Base-by-base conservation (phyloP, 306 rosid species). In the Trichosanthes cucumerina region DNA sequence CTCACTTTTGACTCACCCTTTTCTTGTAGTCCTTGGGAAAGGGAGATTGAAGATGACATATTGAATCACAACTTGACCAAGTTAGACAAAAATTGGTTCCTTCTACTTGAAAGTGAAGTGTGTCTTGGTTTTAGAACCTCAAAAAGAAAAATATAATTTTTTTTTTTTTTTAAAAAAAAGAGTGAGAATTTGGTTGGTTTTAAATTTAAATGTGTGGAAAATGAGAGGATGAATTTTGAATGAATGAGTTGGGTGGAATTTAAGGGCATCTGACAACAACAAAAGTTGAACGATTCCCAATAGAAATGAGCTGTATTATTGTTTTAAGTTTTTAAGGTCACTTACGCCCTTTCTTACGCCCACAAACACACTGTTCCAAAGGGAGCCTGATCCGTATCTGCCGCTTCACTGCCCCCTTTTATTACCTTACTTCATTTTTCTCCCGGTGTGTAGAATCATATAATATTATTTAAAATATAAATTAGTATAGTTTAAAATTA, bases 371-470 rank as follows among this genome's bases (percentile, higher is more conserved):
- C 63, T 57, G 63, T 57, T 60, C 33, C 1, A 60, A 63, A 39
- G 71, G 71, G 23, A 34, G 24, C 71, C 71, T 64, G 71, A 64
- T 64, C 71, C 71, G 71, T 46, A 16, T 64, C 71, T 34, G 26
- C 13, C 46, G 71, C 41, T 64, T 5, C 15, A 24, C 10, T 64
- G 71, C 16, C 15, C 53, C 53, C 2, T 50, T 50, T 50, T 50
- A 3, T 50, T 50, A 5, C 19, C 56, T 5, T 5, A 28, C 33
- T 28, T 28, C 33, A 28, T 28, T 28, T 28, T 28, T 28, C 33
- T 28, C 33, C 33, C n/a, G n/a, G n/a, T n/a, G n/a, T n/a, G n/a
- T n/a, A n/a, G n/a, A n/a, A n/a, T n/a, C n/a, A n/a, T n/a, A n/a
- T n/a, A n/a, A n/a, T n/a, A n/a, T n/a, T n/a, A n/a, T n/a, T n/a